A percentile compares a stretch with the other conserved stretches of the same genome.
These are phyloP conservation scores for Monosporascus sp. DNA, from an alignment of 2,329 filamentous ascomycete genomes.

Conservation along the genomic window DNA sequence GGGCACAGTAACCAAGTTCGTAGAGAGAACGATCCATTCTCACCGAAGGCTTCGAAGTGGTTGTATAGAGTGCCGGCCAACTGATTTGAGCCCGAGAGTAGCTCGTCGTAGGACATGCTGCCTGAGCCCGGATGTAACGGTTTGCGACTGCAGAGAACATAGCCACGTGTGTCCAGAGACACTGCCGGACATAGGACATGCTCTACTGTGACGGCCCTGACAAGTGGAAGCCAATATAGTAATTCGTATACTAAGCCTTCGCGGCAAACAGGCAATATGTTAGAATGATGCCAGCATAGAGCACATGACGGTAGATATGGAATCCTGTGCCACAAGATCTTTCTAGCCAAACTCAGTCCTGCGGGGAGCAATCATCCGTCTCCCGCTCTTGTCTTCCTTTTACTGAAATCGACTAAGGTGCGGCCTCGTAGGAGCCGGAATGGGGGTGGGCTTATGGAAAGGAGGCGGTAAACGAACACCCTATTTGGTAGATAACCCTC, in stretches of 20 bases:
- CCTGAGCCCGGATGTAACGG: not conserved
- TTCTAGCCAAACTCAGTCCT: not conserved
- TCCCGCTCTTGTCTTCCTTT: not conserved
- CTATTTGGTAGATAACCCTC: not conserved
- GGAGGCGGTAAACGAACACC: not conserved
- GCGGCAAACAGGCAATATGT: not conserved
- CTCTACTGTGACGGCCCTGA: not conserved
- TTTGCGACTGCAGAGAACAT: not conserved
- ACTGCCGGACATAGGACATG: not conserved
- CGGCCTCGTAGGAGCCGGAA: not conserved
- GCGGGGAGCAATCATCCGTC: not conserved
- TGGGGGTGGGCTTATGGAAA: not conserved
- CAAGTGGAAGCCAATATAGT: not conserved
- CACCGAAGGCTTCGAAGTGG: too few species aligned
- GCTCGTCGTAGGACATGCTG: not conserved
- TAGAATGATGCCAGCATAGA: too few species aligned
- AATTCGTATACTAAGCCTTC: too few species aligned
- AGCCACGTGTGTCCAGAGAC: not conserved
- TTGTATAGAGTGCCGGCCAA: not conserved
- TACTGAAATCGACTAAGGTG: not conserved
- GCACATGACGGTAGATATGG: too few species aligned
- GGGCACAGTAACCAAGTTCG: too few species aligned
- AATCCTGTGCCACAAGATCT: not conserved
- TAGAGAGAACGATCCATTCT: too few species aligned
- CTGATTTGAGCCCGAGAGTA: not conserved